These are phyloP conservation scores for Breynia disticha DNA, from an alignment of 441 rosid species.

Conservation along the genomic window DNA sequence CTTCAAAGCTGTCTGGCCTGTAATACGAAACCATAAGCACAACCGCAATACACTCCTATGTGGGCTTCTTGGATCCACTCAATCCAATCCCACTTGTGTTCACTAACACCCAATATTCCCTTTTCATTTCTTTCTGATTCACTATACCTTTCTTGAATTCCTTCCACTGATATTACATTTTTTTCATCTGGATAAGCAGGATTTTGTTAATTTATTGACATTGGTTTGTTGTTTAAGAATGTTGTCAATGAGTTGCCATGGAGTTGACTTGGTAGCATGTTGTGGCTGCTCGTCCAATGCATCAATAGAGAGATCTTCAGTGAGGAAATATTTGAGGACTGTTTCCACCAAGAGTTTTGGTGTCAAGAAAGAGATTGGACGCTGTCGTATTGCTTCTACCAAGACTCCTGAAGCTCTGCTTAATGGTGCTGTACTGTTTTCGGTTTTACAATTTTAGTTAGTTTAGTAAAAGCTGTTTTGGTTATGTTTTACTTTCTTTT, in stretches of 20 bases:
- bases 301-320: slow-evolving; percentile 32
- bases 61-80: slow-evolving; percentile 52
- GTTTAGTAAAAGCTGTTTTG: background rate
- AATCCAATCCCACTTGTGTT: slow-evolving; percentile 14
- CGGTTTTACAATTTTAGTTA: no score
- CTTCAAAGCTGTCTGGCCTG: slow-evolving; percentile 13
- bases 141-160: background rate
- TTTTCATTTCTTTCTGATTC: slow-evolving; percentile 1
- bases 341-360: slow-evolving; percentile 25
- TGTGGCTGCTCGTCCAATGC: slow-evolving; percentile 55
- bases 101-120: background rate
- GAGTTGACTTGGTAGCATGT: slow-evolving; percentile 45
- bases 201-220: slow-evolving; percentile 4
- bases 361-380: slow-evolving; percentile 29
- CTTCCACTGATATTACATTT: background rate
- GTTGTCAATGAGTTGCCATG: slow-evolving; percentile 60
- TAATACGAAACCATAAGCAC: slow-evolving; percentile 15
- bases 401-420: slow-evolving; percentile 40
- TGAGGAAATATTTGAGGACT: slow-evolving; percentile 24
- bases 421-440: slow-evolving; percentile 49
- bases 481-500: background rate
- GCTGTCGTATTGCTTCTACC: slow-evolving; percentile 42
- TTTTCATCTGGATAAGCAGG: slow-evolving; percentile 15
- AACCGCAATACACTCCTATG: slow-evolving; percentile 14
- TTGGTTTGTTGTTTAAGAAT: slow-evolving; percentile 26